Evolutionary conservation across 2,329 filamentous ascomycete species (phyloP).

Genomic region (Myriosclerotinia scirpicola): DNA sequence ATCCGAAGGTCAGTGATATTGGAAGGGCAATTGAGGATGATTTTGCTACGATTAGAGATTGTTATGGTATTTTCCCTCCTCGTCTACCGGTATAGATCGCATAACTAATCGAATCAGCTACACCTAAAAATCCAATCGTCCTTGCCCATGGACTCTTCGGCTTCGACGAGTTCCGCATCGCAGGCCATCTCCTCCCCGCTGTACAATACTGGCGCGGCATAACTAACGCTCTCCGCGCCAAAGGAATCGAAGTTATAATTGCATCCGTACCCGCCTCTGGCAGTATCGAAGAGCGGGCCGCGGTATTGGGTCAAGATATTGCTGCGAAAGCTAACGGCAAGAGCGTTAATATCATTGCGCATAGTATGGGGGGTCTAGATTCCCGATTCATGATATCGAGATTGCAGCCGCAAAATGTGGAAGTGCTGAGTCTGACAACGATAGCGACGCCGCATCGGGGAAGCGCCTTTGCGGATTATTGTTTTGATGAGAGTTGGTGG

Average conservation of each 20-base stretch:
- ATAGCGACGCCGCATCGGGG: slow-evolving; percentile 44
- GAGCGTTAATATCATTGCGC: slow-evolving; percentile 74
- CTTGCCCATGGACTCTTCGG: slow-evolving; percentile 66
- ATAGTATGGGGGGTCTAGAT: slow-evolving; percentile 67
- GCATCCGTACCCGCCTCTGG: slow-evolving; percentile 61
- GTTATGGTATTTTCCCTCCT: slow-evolving; percentile 50
- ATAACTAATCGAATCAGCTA: slow-evolving; percentile 39
- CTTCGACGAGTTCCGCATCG: slow-evolving; percentile 58
- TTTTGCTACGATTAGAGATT: slow-evolving; percentile 57
- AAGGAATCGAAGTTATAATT: slow-evolving; percentile 57
- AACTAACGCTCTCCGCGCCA: slow-evolving; percentile 54
- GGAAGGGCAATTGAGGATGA: slow-evolving; percentile 59
- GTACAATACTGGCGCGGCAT: slow-evolving; percentile 68
- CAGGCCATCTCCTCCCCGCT: slow-evolving; percentile 51
- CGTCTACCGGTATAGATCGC: neutral
- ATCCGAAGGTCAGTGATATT: slow-evolving; percentile 50
- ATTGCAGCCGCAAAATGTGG: slow-evolving; percentile 48
- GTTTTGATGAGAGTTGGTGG: slow-evolving; percentile 51
- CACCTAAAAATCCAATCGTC: slow-evolving; percentile 61
- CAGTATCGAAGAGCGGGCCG: slow-evolving; percentile 60
- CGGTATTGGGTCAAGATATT: slow-evolving; percentile 56
- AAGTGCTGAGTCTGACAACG: slow-evolving; percentile 46
- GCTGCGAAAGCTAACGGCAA: slow-evolving; percentile 46
- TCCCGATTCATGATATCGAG: slow-evolving; percentile 64
- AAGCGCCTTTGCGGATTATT: slow-evolving; percentile 53